Evolutionary conservation across 108 stramenopile genomes (phyloP).

Genomic region (Skeletonema costatum): DNA sequence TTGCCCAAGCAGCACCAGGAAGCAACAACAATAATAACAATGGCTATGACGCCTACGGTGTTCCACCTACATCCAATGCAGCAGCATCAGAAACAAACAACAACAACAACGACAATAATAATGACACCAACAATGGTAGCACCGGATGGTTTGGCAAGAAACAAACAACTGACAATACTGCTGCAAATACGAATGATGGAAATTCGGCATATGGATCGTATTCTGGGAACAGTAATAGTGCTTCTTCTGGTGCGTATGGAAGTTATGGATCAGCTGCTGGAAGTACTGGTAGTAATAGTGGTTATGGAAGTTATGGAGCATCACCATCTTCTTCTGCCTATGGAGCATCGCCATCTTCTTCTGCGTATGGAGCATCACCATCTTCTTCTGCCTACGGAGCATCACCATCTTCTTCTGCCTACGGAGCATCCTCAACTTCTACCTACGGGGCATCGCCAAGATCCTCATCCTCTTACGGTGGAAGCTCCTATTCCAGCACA

Average conservation of each 20-base stretch:
- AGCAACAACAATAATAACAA: not conserved
- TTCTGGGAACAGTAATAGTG: not conserved
- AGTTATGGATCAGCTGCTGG: not conserved
- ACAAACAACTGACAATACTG: not conserved
- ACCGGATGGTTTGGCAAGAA: not conserved
- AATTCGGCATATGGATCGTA: not conserved
- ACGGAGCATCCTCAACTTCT: not conserved
- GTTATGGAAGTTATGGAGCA: not conserved
- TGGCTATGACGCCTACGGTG: not conserved
- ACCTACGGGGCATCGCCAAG: not conserved
- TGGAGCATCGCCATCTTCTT: not conserved
- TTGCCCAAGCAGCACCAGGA: not conserved
- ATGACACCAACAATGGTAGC: not conserved
- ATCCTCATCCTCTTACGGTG: not conserved
- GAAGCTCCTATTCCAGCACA: conserved; percentile 9
- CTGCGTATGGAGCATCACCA: not conserved
- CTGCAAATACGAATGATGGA: not conserved
- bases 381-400: not conserved
- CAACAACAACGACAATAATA: too few species aligned
- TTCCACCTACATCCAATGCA: not conserved
- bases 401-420: not conserved
- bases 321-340: not conserved
- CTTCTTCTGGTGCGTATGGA: not conserved
- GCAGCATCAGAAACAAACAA: not conserved
- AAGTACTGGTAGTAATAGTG: not conserved